phyloP scores from a whole-genome alignment of 306 rosid species.

The Argentina anserina region DNA sequence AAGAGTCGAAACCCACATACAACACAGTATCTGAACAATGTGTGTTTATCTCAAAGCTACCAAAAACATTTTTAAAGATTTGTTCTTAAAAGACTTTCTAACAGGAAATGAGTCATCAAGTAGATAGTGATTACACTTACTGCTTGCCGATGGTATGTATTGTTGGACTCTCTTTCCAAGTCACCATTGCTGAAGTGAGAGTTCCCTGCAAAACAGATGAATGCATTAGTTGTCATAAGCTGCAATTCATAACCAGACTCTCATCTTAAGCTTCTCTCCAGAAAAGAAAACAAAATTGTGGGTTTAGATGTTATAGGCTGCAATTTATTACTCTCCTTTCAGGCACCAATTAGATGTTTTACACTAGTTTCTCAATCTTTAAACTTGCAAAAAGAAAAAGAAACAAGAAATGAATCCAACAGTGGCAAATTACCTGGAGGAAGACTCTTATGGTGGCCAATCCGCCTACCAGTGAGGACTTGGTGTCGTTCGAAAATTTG shows the following conservation, averaged over 20 bases:
- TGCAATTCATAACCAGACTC: slow-evolving; percentile 1
- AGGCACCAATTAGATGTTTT: not conserved
- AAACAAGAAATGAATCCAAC: not conserved
- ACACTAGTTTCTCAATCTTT: not conserved
- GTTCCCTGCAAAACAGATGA: slow-evolving; percentile 42
- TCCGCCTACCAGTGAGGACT: slow-evolving; percentile 43
- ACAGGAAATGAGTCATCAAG: not conserved
- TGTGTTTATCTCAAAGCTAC: not conserved
- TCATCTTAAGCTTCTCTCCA: not conserved
- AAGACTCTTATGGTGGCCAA: slow-evolving; percentile 66
- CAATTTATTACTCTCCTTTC: not conserved
- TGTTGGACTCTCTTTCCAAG: slow-evolving; percentile 48
- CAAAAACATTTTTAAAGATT: not conserved
- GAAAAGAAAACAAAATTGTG: no score
- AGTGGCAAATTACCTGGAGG: slow-evolving; percentile 44
- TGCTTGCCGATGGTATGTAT: slow-evolving; percentile 30
- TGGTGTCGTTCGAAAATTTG: slow-evolving; percentile 81
- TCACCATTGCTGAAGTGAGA: slow-evolving; percentile 42
- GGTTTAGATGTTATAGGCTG: not conserved
- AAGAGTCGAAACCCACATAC: not conserved
- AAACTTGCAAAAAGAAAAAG: not conserved
- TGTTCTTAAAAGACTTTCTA: not conserved
- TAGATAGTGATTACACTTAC: slow-evolving; percentile 41
- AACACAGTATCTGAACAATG: not conserved
- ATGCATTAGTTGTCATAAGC: slow-evolving; percentile 14